These are phyloP conservation scores for Nematocida parisii DNA, from an alignment of 371 early-diverging fungal genomes.

Conservation along the genomic window DNA sequence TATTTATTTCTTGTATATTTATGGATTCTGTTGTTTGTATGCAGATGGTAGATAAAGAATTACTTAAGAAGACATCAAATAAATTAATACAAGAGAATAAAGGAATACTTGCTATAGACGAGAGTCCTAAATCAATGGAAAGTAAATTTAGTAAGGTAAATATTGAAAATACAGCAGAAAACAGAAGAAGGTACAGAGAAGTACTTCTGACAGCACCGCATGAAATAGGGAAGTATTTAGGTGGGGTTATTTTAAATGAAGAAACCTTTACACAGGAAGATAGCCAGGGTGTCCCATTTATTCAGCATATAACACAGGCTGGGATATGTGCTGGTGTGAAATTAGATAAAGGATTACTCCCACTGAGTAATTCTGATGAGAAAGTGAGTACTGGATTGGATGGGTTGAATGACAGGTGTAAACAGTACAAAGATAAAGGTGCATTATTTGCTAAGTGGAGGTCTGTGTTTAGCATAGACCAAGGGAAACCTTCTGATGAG, in stretches of 20 bases:
- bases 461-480: slow-evolving; percentile 72
- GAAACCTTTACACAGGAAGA: slow-evolving; percentile 73
- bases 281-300: slow-evolving; percentile 70
- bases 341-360: slow-evolving; percentile 72
- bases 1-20: too few species aligned
- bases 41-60: slow-evolving; percentile 13
- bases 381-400: slow-evolving; percentile 74
- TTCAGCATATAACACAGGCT: slow-evolving; percentile 69
- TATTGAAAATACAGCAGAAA: slow-evolving; percentile 73
- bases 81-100: slow-evolving; percentile 72
- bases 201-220: slow-evolving; percentile 72
- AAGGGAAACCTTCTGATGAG: slow-evolving; percentile 69
- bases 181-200: slow-evolving; percentile 73
- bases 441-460: slow-evolving; percentile 76
- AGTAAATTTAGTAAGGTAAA: slow-evolving; percentile 72
- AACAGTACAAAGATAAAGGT: slow-evolving; percentile 70
- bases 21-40: too few species aligned
- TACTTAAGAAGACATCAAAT: slow-evolving; percentile 68
- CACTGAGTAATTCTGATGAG: slow-evolving; percentile 70
- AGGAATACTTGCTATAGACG: slow-evolving; percentile 74
- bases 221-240: slow-evolving; percentile 71
- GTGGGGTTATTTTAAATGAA: slow-evolving; percentile 74
- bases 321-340: slow-evolving; percentile 73
- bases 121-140: slow-evolving; percentile 73
- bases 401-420: slow-evolving; percentile 71